Evolutionary conservation across 108 stramenopile genomes (phyloP), one percentile per base, ranked within the genome.

Genomic region (Hondaea fermentalgiana): DNA sequence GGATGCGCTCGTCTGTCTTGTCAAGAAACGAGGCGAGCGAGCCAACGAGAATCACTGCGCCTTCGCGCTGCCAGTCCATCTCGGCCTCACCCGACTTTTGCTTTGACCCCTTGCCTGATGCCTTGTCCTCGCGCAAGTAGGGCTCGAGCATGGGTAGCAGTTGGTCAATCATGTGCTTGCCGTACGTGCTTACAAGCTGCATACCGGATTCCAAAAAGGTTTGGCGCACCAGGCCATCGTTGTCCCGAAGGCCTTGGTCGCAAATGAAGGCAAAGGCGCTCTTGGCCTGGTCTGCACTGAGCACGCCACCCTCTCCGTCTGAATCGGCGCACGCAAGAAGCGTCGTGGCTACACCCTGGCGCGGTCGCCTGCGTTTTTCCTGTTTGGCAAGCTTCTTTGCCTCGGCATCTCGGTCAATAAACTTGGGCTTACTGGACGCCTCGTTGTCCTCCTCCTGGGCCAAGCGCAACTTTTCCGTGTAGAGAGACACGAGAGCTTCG

Each of bases 1-100:
- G 28, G 17, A 95, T 51, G 35, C 91, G 87, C 17, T 90, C 92
- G 35, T 94, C 91, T 14, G 45, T 59, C 53, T 87, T 47, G 49
- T 91, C 91, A 14, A 95, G 88, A 90, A 93, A 92, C 60, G 47
- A 53, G 35, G 94, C 94, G 17, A 91, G 59, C 14, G 91, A 21
- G 64, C 94, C 94, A 64, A 94, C 89, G 51, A 94, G 89, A 35
- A 94, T 88, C 44, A 95, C 94, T 12, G 64, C 89, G 12, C 90
- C 93, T 44, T 90, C 91, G 25, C 88, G 57, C 35, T 88, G 59
- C 87, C 87, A 87, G 43, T 87, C 53, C 25, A 12, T 23, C 25
- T 57, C 25, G 17, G 12, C 42, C 87, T 87, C 59, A 17, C 14
- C 42, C 8, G 64, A 69, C 64, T 69, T 69, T 23, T 83, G 14